Evolutionary conservation across 2,329 filamentous ascomycete species (phyloP), one percentile per base, ranked within the genome.

Genomic region (Didymella glomerata): DNA sequence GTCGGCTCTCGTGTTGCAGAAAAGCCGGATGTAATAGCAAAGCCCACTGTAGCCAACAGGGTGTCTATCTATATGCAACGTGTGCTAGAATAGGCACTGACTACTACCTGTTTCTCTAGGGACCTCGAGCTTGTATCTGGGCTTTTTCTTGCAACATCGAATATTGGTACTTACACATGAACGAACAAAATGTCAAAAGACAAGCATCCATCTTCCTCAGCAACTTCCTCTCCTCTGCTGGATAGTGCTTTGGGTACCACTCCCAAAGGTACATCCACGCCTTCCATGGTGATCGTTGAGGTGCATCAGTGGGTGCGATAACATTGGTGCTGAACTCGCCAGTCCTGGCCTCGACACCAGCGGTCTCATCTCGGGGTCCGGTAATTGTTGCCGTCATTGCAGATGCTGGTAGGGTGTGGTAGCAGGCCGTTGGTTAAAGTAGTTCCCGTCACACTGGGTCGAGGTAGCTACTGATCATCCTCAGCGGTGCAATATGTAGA

Each of bases 181-280:
- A 70, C 0, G 73, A 77, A 47, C 74, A 76, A 44, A 77, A 77
- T 0, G 73, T 73, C 28, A 77, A 54, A 4, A 77, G 63, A 47
- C 74, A 77, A 10, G 73, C 71, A 40, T 77, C 74, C 64, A 77
- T 65, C 54, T 77, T 77, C 34, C 73, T 67, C 36, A 77, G 48
- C 6, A 77, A 52, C 57, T 69, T 72, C 25, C 71, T 68, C 60
- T 77, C 75, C 48, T 76, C 70, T 11, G 63, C 67, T 2, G 75
- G 69, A 38, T 77, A 77, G 47, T 74, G 70, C 20, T 66, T 68
- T 4, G 75, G 75, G 47, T 77, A 77, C 75, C 75, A 77, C 49
- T 77, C 73, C 74, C 72, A 75, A 1, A 76, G 68, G 27, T 76
- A 76, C 70, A 76, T 73, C 73, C 73, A 76, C 0, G 74, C 74